Percentiles rank a stretch among this genome's conserved stretches.
Evolutionary conservation across 2,329 filamentous ascomycete genomes (phyloP).

Genomic region (Neofusicoccum umdonicola): DNA sequence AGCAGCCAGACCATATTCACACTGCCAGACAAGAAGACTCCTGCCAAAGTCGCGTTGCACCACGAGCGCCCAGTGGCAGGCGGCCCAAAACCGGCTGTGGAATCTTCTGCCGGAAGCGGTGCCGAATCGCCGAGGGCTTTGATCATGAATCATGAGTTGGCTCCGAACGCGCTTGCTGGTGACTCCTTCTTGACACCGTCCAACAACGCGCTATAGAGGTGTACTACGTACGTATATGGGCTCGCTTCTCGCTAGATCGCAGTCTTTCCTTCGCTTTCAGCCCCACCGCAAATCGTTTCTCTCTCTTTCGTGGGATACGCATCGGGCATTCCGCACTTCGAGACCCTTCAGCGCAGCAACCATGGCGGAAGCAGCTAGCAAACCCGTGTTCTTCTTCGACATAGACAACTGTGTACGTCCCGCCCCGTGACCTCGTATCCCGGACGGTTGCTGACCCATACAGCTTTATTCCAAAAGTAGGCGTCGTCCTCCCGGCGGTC

Average conservation of each 20-base stretch:
- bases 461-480: constrained; percentile 79
- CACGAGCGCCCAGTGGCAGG: background rate
- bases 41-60: too few relatives aligned
- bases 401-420: constrained; percentile 86
- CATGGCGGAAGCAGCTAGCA: constrained; percentile 32
- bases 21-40: too few relatives aligned
- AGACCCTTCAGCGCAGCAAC: constrained; percentile 4
- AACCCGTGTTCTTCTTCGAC: constrained; percentile 74
- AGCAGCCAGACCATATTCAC: too few relatives aligned
- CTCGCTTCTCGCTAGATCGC: background rate
- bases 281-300: background rate
- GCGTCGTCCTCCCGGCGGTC: constrained; percentile 41
- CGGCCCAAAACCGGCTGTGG: background rate
- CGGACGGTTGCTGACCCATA: background rate
- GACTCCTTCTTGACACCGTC: constrained; percentile 10
- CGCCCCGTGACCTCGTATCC: constrained; percentile 2
- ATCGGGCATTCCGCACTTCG: background rate
- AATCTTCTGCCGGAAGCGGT: background rate
- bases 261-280: background rate
- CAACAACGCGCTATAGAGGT: background rate
- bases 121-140: constrained; percentile 5
- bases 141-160: background rate
- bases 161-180: background rate
- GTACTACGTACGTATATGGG: background rate
- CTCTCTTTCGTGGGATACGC: background rate